phyloP scores from a whole-genome alignment of 2,329 filamentous ascomycete species.

The Arthrobotrys sphaeroides region DNA sequence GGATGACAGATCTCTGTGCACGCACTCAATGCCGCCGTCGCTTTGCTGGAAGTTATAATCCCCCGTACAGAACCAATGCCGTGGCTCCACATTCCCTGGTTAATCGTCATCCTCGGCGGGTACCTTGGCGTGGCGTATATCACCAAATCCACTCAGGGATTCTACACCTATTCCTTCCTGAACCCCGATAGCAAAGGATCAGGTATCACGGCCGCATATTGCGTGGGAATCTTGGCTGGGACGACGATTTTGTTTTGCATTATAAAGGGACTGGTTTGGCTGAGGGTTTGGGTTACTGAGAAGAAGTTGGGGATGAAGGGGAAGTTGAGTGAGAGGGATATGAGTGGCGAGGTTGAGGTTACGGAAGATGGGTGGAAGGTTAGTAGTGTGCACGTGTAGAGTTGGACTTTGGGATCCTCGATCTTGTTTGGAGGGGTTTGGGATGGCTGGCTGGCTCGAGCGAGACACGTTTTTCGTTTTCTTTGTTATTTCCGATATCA shows the following conservation, averaged over 20 bases:
- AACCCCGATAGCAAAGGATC: constrained; percentile 67
- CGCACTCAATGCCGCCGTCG: constrained; percentile 76
- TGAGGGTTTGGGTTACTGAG: constrained; percentile 66
- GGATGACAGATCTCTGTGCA: constrained; percentile 73
- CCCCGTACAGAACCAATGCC: constrained; percentile 72
- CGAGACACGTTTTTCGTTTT: background rate
- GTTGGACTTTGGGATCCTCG: background rate
- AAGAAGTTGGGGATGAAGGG: constrained; percentile 62
- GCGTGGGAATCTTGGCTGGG: constrained; percentile 69
- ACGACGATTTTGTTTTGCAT: constrained; percentile 67
- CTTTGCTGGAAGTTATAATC: constrained; percentile 77
- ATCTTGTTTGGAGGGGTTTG: background rate
- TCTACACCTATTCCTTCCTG: constrained; percentile 83
- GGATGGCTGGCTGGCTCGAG: background rate
- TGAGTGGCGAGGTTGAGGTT: constrained; percentile 54
- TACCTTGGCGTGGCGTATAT: constrained; percentile 81
- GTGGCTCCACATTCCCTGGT: constrained; percentile 73
- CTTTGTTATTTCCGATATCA: background rate
- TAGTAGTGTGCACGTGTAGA: constrained; percentile 21
- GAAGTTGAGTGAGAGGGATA: constrained; percentile 59
- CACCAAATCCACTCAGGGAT: constrained; percentile 73
- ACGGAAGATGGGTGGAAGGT: constrained; percentile 55
- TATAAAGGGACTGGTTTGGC: constrained; percentile 66
- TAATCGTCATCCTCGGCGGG: constrained; percentile 74
- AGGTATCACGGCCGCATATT: constrained; percentile 71